Conservation (phyloP, 179 eudicot species). For the Vitellaria paradoxa region DNA sequence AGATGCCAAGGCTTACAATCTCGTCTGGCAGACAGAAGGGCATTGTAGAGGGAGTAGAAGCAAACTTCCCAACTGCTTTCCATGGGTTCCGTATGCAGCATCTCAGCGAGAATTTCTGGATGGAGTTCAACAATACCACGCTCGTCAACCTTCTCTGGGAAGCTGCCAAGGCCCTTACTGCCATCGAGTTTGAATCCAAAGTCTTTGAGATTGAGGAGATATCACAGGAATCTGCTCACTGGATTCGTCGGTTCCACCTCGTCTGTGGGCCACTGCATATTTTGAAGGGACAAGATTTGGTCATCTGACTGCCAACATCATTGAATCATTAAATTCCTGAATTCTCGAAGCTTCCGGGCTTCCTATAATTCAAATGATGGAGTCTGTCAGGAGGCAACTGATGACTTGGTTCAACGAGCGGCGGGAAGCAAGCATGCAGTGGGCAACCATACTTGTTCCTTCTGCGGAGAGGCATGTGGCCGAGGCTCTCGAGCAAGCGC, state of each 20-base stretch:
- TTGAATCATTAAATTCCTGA: slow-evolving; percentile 57
- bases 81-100: slow-evolving; percentile 69
- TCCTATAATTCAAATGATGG: slow-evolving; percentile 78
- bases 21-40: slow-evolving; percentile 65
- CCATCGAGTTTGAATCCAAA: slow-evolving; percentile 52
- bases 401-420: slow-evolving; percentile 69
- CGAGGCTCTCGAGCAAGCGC: slow-evolving; percentile 66
- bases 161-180: slow-evolving; percentile 63
- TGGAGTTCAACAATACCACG: slow-evolving; percentile 59
- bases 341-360: slow-evolving; percentile 63
- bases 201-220: slow-evolving; percentile 53
- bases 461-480: slow-evolving; percentile 66
- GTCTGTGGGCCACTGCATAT: slow-evolving; percentile 67
- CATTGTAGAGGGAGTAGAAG: slow-evolving; percentile 55
- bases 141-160: slow-evolving; percentile 70
- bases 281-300: slow-evolving; percentile 68
- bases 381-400: slow-evolving; percentile 60
- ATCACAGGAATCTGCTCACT: slow-evolving; percentile 48
- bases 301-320: slow-evolving; percentile 52
- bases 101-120: slow-evolving; percentile 60
- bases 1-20: slow-evolving; percentile 78
- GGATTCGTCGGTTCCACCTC: slow-evolving; percentile 67
- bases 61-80: slow-evolving; percentile 62
- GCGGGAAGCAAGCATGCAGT: slow-evolving; percentile 47
- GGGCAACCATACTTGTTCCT: slow-evolving; percentile 65